phyloP scores from a whole-genome alignment of 2,329 filamentous ascomycete species.

The Simplicillium aogashimaense region DNA sequence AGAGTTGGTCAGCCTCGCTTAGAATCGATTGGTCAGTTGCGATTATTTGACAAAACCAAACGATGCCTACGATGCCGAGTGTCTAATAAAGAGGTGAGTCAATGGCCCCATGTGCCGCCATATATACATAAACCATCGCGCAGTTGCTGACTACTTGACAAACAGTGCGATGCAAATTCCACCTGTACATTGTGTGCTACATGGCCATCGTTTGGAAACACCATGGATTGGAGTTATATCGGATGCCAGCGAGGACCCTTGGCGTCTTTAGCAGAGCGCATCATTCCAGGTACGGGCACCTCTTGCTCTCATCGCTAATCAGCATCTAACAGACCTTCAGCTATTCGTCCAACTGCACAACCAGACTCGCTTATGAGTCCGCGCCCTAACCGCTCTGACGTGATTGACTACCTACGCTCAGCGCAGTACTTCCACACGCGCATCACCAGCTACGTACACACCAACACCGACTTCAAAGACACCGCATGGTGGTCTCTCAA shows the following conservation, averaged over 20 bases:
- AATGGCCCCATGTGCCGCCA: background rate
- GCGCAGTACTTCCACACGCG: background rate
- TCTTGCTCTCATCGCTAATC: background rate
- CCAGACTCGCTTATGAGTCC: too few species aligned
- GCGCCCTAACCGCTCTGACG: background rate
- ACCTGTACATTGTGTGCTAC: background rate
- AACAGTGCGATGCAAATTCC: background rate
- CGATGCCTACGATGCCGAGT: conserved; percentile 43
- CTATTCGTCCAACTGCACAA: background rate
- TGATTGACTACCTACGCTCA: background rate
- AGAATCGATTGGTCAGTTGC: conserved; percentile 47
- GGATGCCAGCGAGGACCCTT: background rate
- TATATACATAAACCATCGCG: background rate
- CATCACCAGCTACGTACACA: background rate
- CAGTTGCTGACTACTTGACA: background rate
- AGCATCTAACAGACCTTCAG: background rate
- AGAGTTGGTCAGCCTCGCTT: conserved; percentile 41
- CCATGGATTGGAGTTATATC: background rate
- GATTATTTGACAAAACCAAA: conserved; percentile 34
- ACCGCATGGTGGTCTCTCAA: background rate
- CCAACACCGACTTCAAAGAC: background rate
- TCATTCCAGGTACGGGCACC: background rate
- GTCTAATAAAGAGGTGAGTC: conserved; percentile 33
- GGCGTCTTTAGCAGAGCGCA: background rate
- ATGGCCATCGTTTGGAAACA: background rate